These are phyloP conservation scores for Trichoderma harzianum DNA, from an alignment of 2,329 filamentous ascomycete species.

Conservation along the genomic window DNA sequence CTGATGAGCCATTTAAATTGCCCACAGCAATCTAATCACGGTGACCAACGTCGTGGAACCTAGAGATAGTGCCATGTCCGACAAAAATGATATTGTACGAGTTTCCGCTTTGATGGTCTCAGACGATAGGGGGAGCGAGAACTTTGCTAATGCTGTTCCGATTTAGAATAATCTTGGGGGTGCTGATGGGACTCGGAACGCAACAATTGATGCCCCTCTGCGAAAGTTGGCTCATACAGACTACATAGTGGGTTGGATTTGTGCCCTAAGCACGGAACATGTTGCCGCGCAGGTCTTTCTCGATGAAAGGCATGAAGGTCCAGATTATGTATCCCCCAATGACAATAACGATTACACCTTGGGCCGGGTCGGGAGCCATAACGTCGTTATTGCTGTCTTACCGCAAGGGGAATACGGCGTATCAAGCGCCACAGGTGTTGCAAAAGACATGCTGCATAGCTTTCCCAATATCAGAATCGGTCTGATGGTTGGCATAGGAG, in stretches of 20 bases:
- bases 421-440: constrained; percentile 25
- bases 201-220: not conserved
- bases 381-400: constrained; percentile 24
- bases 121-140: not conserved
- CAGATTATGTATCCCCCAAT: constrained; percentile 26
- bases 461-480: constrained; percentile 27
- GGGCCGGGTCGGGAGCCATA: constrained; percentile 21
- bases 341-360: constrained; percentile 23
- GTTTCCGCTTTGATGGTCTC: no score
- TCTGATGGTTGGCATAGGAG: constrained; percentile 23
- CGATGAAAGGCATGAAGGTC: constrained; percentile 21
- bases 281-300: constrained; percentile 31
- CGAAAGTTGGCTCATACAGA: not conserved
- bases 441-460: constrained; percentile 21
- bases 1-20: no score
- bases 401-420: constrained; percentile 22
- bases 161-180: not conserved
- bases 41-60: not conserved
- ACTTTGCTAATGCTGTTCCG: not conserved
- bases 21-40: no score
- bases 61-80: not conserved
- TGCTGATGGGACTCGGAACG: not conserved
- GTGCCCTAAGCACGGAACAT: constrained; percentile 36
- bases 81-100: not conserved
- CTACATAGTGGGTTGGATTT: constrained; percentile 45